phyloP scores from a whole-genome alignment of 2,329 filamentous ascomycete genomes.

The Cyphellophora attinorum region DNA sequence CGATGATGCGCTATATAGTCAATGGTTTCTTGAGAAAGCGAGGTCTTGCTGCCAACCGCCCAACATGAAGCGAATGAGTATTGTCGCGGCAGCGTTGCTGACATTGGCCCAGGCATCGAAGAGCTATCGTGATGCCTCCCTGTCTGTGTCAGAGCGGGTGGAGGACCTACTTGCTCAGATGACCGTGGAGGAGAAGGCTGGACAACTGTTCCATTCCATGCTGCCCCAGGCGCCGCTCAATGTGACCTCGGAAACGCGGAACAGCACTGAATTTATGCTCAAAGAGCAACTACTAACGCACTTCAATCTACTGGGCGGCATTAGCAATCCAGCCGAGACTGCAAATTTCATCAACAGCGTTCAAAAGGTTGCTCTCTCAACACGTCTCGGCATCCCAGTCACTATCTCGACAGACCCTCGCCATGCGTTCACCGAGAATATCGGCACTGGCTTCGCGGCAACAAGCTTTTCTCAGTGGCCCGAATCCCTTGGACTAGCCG shows the following conservation, averaged over 20 bases:
- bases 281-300: constrained; percentile 2
- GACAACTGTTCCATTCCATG: constrained; percentile 50
- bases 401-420: constrained; percentile 8
- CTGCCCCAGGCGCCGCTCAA: not conserved
- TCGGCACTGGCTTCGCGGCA: constrained; percentile 33
- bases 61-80: no score
- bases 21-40: no score
- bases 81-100: no score
- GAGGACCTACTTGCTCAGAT: constrained; percentile 60
- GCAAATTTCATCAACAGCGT: constrained; percentile 2
- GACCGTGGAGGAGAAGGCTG: constrained; percentile 65
- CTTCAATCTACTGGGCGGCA: constrained; percentile 3
- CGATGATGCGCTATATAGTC: no score
- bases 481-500: constrained; percentile 41
- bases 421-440: constrained; percentile 7
- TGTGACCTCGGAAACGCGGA: not conserved
- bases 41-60: no score
- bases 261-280: constrained; percentile 2
- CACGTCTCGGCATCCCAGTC: constrained; percentile 6
- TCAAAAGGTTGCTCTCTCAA: constrained; percentile 1
- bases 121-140: constrained; percentile 57
- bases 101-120: no score
- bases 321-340: constrained; percentile 2
- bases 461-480: constrained; percentile 43
- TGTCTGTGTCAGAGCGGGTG: constrained; percentile 55